Percentiles rank a stretch among this genome's conserved stretches.
Conservation (phyloP, 2,329 filamentous ascomycete species). For the Pseudocercospora crystallina region DNA sequence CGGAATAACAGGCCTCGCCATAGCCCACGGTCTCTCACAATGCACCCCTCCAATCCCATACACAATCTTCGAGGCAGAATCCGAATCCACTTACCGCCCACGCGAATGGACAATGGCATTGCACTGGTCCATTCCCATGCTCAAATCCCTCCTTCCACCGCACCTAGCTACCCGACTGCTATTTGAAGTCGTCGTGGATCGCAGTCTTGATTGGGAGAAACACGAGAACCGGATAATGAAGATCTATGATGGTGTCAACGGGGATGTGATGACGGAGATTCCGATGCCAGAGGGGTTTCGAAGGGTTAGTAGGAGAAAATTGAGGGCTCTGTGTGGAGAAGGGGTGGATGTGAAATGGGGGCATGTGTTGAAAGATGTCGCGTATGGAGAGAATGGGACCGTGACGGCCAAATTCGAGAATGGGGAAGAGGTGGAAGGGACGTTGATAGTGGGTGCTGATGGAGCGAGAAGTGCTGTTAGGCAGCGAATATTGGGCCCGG, state of each 20-base stretch:
- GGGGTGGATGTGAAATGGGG: slow-evolving; percentile 16
- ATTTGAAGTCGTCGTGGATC: slow-evolving; percentile 2
- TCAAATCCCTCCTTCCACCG: slow-evolving; percentile 1
- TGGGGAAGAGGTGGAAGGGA: slow-evolving; percentile 14
- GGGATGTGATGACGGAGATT: not conserved
- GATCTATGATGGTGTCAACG: slow-evolving; percentile 5
- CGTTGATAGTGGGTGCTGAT: slow-evolving; percentile 23
- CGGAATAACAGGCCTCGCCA: slow-evolving; percentile 25
- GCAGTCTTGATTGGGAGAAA: not conserved
- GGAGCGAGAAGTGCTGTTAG: slow-evolving; percentile 22
- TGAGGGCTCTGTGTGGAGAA: slow-evolving; percentile 4
- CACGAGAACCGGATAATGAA: not conserved
- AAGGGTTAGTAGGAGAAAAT: slow-evolving; percentile 7
- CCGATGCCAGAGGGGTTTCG: not conserved
- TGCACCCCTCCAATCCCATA: slow-evolving; percentile 16
- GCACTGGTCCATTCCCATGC: slow-evolving; percentile 5
- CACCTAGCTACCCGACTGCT: not conserved
- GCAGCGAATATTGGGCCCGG: slow-evolving; percentile 9
- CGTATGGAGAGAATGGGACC: slow-evolving; percentile 6
- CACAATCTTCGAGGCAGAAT: slow-evolving; percentile 23
- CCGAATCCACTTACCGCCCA: not conserved
- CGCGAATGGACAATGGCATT: slow-evolving; percentile 6
- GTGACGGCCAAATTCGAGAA: slow-evolving; percentile 22
- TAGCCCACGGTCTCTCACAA: slow-evolving; percentile 29
- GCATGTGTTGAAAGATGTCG: slow-evolving; percentile 8